A percentile compares a stretch with the other conserved stretches of the same genome.
phyloP scores from a whole-genome alignment of 805 yeast species.

The Ogataea wickerhamii region DNA sequence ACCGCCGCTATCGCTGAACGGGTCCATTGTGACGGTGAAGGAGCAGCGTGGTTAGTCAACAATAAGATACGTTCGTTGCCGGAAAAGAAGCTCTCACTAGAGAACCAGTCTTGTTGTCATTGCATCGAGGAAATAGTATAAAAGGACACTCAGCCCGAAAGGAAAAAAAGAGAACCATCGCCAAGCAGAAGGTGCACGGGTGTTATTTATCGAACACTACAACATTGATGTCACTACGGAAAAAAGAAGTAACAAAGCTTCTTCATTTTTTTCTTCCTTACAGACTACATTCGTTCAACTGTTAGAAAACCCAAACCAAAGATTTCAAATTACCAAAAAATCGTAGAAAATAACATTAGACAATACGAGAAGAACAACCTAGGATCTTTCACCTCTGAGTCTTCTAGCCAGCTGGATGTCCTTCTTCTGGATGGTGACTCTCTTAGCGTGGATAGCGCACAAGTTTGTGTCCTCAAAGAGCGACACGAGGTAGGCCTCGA shows the following conservation, averaged over 20 bases:
- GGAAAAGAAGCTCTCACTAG: too few relatives aligned
- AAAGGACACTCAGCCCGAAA: slow-evolving; percentile 13
- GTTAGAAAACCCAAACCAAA: neutral
- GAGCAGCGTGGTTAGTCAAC: too few relatives aligned
- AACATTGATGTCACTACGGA: too few relatives aligned
- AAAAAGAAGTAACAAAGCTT: too few relatives aligned
- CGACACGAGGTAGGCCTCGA: slow-evolving; percentile 77
- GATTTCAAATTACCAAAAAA: slow-evolving; percentile 19
- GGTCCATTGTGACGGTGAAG: slow-evolving; percentile 17
- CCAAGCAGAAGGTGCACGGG: too few relatives aligned
- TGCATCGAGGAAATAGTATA: slow-evolving; percentile 11
- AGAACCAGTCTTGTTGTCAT: slow-evolving; percentile 17
- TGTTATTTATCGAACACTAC: too few relatives aligned
- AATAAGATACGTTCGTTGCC: slow-evolving; percentile 2
- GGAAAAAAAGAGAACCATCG: slow-evolving; percentile 6
- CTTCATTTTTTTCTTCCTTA: too few relatives aligned
- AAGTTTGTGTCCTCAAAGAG: slow-evolving; percentile 73
- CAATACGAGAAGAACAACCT: slow-evolving; percentile 46
- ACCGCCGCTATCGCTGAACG: slow-evolving; percentile 26
- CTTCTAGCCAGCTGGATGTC: slow-evolving; percentile 81
- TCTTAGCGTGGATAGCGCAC: slow-evolving; percentile 73
- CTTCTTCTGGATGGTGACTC: slow-evolving; percentile 84
- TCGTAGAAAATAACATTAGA: slow-evolving; percentile 33
- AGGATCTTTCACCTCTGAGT: slow-evolving; percentile 94
- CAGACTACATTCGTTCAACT: too few relatives aligned